phyloP scores from a whole-genome alignment of 169 alveolate genomes.

The Plasmodium inui region DNA sequence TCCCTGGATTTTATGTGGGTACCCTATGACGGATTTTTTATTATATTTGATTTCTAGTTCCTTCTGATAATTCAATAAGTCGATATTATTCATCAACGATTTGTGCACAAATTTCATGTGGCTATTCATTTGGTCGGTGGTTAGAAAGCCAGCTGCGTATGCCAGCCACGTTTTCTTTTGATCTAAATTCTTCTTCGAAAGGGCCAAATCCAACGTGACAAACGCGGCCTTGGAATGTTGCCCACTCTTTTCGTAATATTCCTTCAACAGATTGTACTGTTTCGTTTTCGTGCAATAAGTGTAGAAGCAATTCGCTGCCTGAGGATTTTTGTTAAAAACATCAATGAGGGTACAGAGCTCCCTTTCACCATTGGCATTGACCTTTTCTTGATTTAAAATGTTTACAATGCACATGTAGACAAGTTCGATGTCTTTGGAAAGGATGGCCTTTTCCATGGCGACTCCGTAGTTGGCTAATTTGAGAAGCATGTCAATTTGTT shows the following conservation, averaged over 20 bases:
- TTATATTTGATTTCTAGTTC: slow-evolving; percentile 78
- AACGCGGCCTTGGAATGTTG: slow-evolving; percentile 64
- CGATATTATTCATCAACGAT: slow-evolving; percentile 47
- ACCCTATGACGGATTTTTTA: slow-evolving; percentile 65
- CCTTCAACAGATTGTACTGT: slow-evolving; percentile 42
- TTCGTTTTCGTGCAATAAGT: slow-evolving; percentile 31
- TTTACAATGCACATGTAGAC: slow-evolving; percentile 81
- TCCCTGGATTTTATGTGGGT: slow-evolving; percentile 78
- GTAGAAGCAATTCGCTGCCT: slow-evolving; percentile 40
- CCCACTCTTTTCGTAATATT: slow-evolving; percentile 74
- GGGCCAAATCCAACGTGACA: slow-evolving; percentile 52
- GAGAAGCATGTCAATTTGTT: slow-evolving; percentile 79
- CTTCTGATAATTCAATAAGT: slow-evolving; percentile 54
- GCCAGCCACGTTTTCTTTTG: slow-evolving; percentile 68
- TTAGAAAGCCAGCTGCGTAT: slow-evolving; percentile 59
- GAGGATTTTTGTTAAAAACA: slow-evolving; percentile 39
- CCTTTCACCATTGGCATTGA: slow-evolving; percentile 40
- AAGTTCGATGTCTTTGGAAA: slow-evolving; percentile 79
- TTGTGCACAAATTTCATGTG: slow-evolving; percentile 56
- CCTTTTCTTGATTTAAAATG: slow-evolving; percentile 65
- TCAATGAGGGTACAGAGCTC: slow-evolving; percentile 51
- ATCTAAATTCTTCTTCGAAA: slow-evolving; percentile 42
- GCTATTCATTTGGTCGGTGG: slow-evolving; percentile 58
- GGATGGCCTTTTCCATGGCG: slow-evolving; percentile 81
- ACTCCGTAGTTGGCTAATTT: slow-evolving; percentile 79